Base-by-base conservation (phyloP, 192 early-diverging fungal genomes). In the Umbelopsis sp. region DNA sequence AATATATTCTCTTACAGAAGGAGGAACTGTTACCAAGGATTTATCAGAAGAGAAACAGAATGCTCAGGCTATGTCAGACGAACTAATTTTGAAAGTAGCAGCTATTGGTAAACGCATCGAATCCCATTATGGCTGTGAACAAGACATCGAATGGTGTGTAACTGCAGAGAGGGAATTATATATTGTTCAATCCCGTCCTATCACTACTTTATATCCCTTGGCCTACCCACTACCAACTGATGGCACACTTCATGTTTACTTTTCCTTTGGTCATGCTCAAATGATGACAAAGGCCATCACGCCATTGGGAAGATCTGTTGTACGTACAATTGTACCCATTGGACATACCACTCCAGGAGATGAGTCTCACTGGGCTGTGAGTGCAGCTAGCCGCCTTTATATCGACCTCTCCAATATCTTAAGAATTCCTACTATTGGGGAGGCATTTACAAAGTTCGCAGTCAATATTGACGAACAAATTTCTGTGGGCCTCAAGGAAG, bases 121-220 rank as follows among this genome's bases (percentile, higher is more conserved):
- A 47, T 24, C 66, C 0, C 41, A 67, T 34, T 67, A 67, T 47
- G 66, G 66, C 41, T 67, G 45, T 43, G 43, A 44, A 29, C 66
- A 67, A 31, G 66, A 67, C 17, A 67, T 47, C 8, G 66, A 67
- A 44, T 67, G 66, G 66, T 44, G 43, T 45, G 4, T 67, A 25
- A 47, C 38, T 12, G 38, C 66, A 16, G 38, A 44, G 12, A 20
- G 21, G 3, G 24, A 67, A 2, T 16, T 47, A 16, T 67, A 47
- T 22, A 26, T 67, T 11, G 45, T 47, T 12, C 66, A 67, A 21
- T 44, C 66, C 4, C 66, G 66, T 25, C 66, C 66, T 44, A 67
- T 67, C 22, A 67, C 66, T 45, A 45, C 66, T 47, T 31, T 67
- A 16, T 43, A 14, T 25, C 66, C 66, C 17, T 8, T 67, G 41